phyloP scores from a whole-genome alignment of 108 stramenopile genomes.

The Pseudonitzschia delicatissima region DNA sequence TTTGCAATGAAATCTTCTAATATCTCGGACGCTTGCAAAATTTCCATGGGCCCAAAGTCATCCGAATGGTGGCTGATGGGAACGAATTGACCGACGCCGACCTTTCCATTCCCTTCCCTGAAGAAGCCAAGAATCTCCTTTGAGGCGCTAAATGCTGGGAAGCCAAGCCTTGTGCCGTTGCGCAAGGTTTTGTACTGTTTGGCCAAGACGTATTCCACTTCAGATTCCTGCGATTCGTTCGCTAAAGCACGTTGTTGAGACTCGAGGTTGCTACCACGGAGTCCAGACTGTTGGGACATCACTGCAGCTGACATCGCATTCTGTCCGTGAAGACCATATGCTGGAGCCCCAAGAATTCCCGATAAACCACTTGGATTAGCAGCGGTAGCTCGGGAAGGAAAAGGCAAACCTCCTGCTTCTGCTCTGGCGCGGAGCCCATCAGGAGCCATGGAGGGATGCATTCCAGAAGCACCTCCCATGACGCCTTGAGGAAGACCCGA shows the following conservation, averaged over 20 bases:
- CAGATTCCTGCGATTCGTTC: slow-evolving; percentile 19
- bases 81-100: slow-evolving; percentile 38
- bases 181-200: slow-evolving; percentile 57
- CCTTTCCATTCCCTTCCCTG: slow-evolving; percentile 11
- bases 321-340: background rate
- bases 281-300: background rate
- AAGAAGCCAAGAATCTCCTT: slow-evolving; percentile 65
- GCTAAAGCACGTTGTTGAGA: background rate
- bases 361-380: background rate
- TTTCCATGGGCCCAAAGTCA: slow-evolving; percentile 51
- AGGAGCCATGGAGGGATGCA: slow-evolving; percentile 15
- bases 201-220: slow-evolving; percentile 55
- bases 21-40: slow-evolving; percentile 44
- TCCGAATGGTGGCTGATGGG: slow-evolving; percentile 33
- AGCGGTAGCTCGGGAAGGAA: background rate
- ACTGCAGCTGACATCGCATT: background rate
- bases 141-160: slow-evolving; percentile 50
- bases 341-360: slow-evolving; percentile 2
- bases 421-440: slow-evolving; percentile 12
- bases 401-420: slow-evolving; percentile 6
- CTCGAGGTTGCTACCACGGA: background rate
- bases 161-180: slow-evolving; percentile 48
- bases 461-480: background rate
- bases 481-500: background rate
- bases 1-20: slow-evolving; percentile 45